Base-by-base conservation (phyloP, 2,329 filamentous ascomycete genomes). In the Colletotrichum destructivum region DNA sequence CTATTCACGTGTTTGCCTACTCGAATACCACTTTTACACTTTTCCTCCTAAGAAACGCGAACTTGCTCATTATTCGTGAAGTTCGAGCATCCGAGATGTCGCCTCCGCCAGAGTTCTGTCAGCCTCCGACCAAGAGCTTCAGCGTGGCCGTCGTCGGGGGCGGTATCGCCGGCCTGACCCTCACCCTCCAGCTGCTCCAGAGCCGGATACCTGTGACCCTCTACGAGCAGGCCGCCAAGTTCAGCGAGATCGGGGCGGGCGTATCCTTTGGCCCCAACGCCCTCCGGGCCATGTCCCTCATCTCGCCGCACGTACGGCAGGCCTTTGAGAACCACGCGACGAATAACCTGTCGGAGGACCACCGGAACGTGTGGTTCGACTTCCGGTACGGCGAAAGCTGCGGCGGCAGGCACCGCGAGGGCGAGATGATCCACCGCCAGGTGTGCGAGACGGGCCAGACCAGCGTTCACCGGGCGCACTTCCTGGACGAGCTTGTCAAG, bases 191-290 rank as follows among this genome's bases (percentile, higher is more conserved):
- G 8, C 82, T 89, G 0, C 79, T 84, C 51, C 79, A 79, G 2
- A 84, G 86, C 46, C 77, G 78, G 2, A 76, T 88, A 18, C 74
- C 79, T 0, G 86, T 82, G 71, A 84, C 78, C 0, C 61, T 88
- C 2, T 88, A 86, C 73, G 87, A 89, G 74, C 82, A 84, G 13
- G 82, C 85, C 0, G 54, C 79, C 0, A 75, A 77, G 2, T 83
- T 86, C 63, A 79, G 82, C 3, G 86, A 88, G 74, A 84, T 86
- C 67, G 87, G 87, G 0, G 86, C 87, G 0, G 87, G 87, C 9
- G 85, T 89, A 35, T 86, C 84, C 3, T 85, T 88, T 74, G 84
- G 82, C 9, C 85, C 85, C n/a, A 88, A 87, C 72, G 86, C 86
- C 2, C 82, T 88, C 73, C 79, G 79, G 13, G 85, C 86, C 16